Conservation (phyloP, 441 rosid species). For the Monsonia emarginata region DNA sequence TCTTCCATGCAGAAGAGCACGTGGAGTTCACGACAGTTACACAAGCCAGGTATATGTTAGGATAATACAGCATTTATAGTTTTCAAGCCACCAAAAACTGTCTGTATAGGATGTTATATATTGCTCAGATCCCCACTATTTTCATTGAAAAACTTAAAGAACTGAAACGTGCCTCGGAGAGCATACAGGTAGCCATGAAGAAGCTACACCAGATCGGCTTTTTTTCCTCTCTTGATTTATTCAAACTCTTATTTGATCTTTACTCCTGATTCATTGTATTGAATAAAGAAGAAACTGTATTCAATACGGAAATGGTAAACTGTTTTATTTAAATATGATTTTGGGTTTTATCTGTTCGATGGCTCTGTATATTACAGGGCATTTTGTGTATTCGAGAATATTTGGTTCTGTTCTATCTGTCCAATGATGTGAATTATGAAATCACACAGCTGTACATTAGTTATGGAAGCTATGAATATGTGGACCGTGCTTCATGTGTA, state of each 20-base stretch:
- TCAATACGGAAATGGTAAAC: background rate
- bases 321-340: too few species aligned
- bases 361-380: too few species aligned
- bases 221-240: too few species aligned
- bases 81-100: background rate
- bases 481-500: too few species aligned
- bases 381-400: background rate
- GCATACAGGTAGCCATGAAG: background rate
- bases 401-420: too few species aligned
- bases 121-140: background rate
- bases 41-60: background rate
- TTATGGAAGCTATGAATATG: too few species aligned
- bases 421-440: too few species aligned
- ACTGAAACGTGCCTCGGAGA: background rate
- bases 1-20: background rate
- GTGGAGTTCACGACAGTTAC: background rate
- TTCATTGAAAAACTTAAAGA: background rate
- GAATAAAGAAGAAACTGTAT: background rate
- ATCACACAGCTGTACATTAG: too few species aligned
- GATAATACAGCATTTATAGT: background rate
- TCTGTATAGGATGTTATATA: background rate
- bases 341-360: too few species aligned
- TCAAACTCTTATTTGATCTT: background rate
- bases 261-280: background rate
- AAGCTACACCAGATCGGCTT: too few species aligned